Evolutionary conservation across 352 stramenopile genomes (phyloP), one percentile per base, ranked within the genome.

Genomic region (Hyaloperonospora brassicae): DNA sequence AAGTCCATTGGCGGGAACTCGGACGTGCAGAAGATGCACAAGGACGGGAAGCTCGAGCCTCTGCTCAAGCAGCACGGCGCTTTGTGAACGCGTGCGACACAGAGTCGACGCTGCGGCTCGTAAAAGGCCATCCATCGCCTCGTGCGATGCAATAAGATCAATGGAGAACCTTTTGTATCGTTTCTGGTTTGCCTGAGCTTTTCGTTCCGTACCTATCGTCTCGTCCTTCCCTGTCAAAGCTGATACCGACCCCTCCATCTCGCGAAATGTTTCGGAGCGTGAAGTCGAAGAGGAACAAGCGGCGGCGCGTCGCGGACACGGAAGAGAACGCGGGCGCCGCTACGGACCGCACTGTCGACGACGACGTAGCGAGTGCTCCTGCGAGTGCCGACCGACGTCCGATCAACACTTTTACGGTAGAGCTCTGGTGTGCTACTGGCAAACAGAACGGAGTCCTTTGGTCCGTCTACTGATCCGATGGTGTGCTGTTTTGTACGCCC

Each of bases 1-100:
- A 86, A 95, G 62, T 93, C 92, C 62, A 69, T 98, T 48, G 96
- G 96, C 47, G 96, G 96, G 59, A 97, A 97, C 72, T 95, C 97
- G 72, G 90, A 98, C 62, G 90, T 94, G 42, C 84, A 97, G 57
- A 72, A 67, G 40, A 81, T 97, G 43, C 76, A 89, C 57, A 79
- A 82, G 53, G 73, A 59, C 48, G 90, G 94, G 68, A 85, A 97
- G 61, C 72, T 99, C 24, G 61, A 89, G 66, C 58, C 87, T 47
- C 73, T 98, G 62, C 76, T 98, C 51, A 50, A 90, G 69, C 57
- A 78, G 50, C 76, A 70, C 50, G 62, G 70, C 47, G 77, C 72
- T 17, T 40, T 87, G 5, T 42, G 14, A 42, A n/a, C 14, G n/a
- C 11, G 36, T 42, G 2, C 36, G 5, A 34, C 27, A 34, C 4